Percentiles rank a stretch among this genome's conserved stretches.
phyloP scores from a whole-genome alignment of 2,329 filamentous ascomycete genomes.

The Fusarium bactridioides region DNA sequence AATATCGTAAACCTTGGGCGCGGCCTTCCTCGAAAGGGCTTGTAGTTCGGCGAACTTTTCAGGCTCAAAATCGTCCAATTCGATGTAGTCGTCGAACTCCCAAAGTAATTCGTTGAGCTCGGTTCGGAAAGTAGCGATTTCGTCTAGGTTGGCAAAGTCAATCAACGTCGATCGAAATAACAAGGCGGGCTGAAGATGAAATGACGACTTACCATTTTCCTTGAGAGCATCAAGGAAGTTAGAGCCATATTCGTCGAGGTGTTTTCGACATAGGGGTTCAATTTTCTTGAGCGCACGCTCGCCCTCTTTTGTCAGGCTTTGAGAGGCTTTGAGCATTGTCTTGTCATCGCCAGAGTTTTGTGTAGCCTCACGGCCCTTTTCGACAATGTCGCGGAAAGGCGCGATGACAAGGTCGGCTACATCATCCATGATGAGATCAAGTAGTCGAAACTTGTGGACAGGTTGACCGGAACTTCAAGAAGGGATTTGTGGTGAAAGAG shows the following conservation, averaged over 20 bases:
- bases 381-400: slow-evolving; percentile 62
- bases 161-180: slow-evolving; percentile 1
- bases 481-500: background rate
- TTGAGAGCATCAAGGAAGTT: slow-evolving; percentile 61
- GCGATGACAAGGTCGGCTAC: slow-evolving; percentile 55
- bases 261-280: slow-evolving; percentile 59
- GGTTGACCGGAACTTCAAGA: background rate
- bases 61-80: slow-evolving; percentile 59
- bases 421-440: slow-evolving; percentile 48
- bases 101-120: slow-evolving; percentile 61
- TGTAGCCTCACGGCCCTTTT: slow-evolving; percentile 57
- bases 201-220: slow-evolving; percentile 57
- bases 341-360: slow-evolving; percentile 56
- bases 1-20: slow-evolving; percentile 58
- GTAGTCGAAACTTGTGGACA: background rate
- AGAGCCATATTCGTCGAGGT: slow-evolving; percentile 57
- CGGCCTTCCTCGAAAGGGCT: slow-evolving; percentile 56
- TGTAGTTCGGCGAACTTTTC: slow-evolving; percentile 59
- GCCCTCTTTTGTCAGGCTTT: slow-evolving; percentile 57
- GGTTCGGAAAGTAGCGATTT: slow-evolving; percentile 57
- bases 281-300: slow-evolving; percentile 59
- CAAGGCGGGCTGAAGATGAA: background rate
- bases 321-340: slow-evolving; percentile 59
- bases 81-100: slow-evolving; percentile 65
- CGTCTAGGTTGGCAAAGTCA: slow-evolving; percentile 46